Evolutionary conservation across 2,329 filamentous ascomycete species (phyloP).

Genomic region (Hypoxylon sp.): DNA sequence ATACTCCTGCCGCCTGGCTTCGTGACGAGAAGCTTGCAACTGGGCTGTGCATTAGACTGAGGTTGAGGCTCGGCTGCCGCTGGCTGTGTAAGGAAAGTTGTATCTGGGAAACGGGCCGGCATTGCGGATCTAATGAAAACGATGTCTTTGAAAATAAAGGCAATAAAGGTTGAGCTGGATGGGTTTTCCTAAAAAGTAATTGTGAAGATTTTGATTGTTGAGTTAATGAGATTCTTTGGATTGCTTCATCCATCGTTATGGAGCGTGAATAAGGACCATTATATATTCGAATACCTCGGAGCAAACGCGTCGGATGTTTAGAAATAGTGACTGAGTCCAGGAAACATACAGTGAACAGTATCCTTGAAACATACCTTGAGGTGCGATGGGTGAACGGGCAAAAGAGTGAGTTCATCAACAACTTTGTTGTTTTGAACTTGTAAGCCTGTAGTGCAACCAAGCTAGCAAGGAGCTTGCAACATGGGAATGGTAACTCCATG

Average conservation of each 20-base stretch:
- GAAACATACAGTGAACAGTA: no score
- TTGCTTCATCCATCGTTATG: background rate
- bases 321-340: background rate
- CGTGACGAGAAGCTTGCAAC: slow-evolving; percentile 21
- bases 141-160: background rate
- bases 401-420: background rate
- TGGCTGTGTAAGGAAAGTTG: slow-evolving; percentile 1
- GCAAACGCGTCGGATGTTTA: background rate
- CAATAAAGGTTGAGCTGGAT: background rate
- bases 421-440: slow-evolving; percentile 3
- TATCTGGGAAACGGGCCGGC: slow-evolving; percentile 37
- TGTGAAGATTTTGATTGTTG: slow-evolving; percentile 7
- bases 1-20: slow-evolving; percentile 13
- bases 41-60: background rate
- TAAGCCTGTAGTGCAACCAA: background rate
- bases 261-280: background rate
- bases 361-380: background rate
- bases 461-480: background rate
- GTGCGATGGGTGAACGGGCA: background rate
- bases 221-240: background rate
- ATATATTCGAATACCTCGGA: slow-evolving; percentile 8
- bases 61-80: slow-evolving; percentile 7
- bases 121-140: slow-evolving; percentile 13
- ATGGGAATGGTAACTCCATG: background rate
- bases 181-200: background rate